phyloP scores from a whole-genome alignment of 2,329 filamentous ascomycete species.

The Nemania sp. region DNA sequence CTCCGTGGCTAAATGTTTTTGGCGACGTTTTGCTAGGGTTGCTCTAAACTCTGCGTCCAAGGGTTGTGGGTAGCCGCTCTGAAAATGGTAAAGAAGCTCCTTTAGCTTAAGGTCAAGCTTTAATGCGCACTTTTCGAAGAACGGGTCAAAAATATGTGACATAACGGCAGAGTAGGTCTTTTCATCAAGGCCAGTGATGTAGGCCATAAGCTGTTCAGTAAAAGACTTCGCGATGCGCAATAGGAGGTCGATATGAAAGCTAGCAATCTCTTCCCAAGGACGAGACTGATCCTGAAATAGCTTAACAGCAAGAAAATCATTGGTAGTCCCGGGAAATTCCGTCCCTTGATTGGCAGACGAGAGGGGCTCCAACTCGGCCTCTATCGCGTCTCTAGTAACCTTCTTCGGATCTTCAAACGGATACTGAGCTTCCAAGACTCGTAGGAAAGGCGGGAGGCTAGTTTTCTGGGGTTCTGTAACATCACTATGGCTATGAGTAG shows the following conservation, averaged over 20 bases:
- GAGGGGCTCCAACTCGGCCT: slow-evolving; percentile 48
- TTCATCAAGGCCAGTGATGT: slow-evolving; percentile 50
- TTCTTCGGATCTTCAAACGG: slow-evolving; percentile 46
- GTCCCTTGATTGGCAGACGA: slow-evolving; percentile 55
- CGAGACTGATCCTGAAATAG: slow-evolving; percentile 56
- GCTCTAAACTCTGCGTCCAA: slow-evolving; percentile 51
- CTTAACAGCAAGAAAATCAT: slow-evolving; percentile 53
- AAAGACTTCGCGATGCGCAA: slow-evolving; percentile 51
- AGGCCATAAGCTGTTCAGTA: slow-evolving; percentile 52
- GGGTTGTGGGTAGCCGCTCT: slow-evolving; percentile 50
- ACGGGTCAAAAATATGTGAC: slow-evolving; percentile 43
- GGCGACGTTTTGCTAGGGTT: slow-evolving; percentile 32
- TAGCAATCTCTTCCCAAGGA: slow-evolving; percentile 56
- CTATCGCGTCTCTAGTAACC: slow-evolving; percentile 38
- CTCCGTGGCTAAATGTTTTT: slow-evolving; percentile 34
- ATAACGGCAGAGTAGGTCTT: slow-evolving; percentile 45
- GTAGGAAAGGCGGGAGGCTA: slow-evolving; percentile 48
- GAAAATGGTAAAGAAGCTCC: slow-evolving; percentile 56
- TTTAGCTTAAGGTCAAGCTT: slow-evolving; percentile 53
- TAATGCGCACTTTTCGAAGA: slow-evolving; percentile 46
- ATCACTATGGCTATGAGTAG: slow-evolving; percentile 31
- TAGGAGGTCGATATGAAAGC: slow-evolving; percentile 52
- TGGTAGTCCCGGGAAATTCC: slow-evolving; percentile 56
- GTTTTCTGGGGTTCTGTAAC: slow-evolving; percentile 60
- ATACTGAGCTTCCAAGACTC: slow-evolving; percentile 50